Evolutionary conservation across 352 stramenopile species (phyloP), one percentile per base, ranked within the genome.

Genomic region (Globisporangium splendens): DNA sequence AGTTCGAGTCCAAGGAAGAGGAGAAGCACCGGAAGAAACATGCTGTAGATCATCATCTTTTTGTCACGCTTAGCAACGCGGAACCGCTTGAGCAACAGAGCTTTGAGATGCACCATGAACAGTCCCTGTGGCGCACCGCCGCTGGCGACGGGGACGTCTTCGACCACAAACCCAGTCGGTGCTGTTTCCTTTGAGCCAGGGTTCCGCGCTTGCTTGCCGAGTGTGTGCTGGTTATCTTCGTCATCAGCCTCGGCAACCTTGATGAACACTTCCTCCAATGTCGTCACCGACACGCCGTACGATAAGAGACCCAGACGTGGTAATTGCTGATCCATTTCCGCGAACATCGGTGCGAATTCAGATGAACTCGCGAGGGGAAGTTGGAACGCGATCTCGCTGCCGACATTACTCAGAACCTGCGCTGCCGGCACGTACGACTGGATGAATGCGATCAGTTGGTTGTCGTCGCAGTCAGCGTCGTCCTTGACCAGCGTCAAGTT

Each of bases 231-330:
- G 15, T 44, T 49, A 49, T 67, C 65, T 38, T 75, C 69, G 43
- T 87, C 73, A 17, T 72, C 75, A 42, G 83, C 74, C 17, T 62
- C 60, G 2, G 79, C 77, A 54, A 89, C 89, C 13, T 72, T 71
- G 54, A 99, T 67, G 69, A 99, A 99, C 0, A 99, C 96, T n/a
- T n/a, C n/a, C n/a, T n/a, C n/a, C n/a, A n/a, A n/a, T n/a, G n/a
- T n/a, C n/a, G n/a, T n/a, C 46, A 99, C 95, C 17, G 90, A 96
- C 24, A 99, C 84, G 38, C 97, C 97, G 71, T 99, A 99, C 41
- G 38, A 43, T 17, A 43, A 17, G 38, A 43, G 38, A 43, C 38
- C 38, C 38, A 43, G 8, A 17, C 11, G 10, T 13, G 38, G 1
- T 17, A 43, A 17, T 43, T 43, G 38, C 11, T 17, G 38, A 43